Evolutionary conservation across 441 rosid genomes (phyloP), one percentile per base, ranked within the genome.

Genomic region (Pelargonium australe): DNA sequence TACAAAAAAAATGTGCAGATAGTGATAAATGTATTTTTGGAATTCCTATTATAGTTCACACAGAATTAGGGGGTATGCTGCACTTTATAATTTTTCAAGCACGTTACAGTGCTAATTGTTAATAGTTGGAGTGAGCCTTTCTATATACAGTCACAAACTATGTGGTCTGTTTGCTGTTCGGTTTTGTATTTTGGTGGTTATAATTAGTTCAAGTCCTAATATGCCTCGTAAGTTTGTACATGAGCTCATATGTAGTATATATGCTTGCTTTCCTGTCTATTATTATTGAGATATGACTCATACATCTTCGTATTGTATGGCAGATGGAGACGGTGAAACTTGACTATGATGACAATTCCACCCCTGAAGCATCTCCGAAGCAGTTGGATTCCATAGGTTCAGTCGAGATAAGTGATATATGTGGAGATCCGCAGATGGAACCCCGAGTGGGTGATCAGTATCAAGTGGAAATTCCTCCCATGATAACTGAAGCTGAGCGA

Each of bases 381-480:
- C 76, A 77, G 74, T 66, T 72, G 64, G 28, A 16, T 67, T 61
- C 74, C 73, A 72, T 72, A 13, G 76, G 72, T 55, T 81, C 85
- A 55, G 78, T 71, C 63, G 84, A 75, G 69, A 74, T 19, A 68
- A 80, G 68, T 74, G 83, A 81, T 76, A 65, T 78, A 8, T 83
- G 77, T 58, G 92, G 92, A 63, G 83, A 80, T 75, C 92, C 82
- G 25, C 73, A 72, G 73, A 72, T 78, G 67, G 80, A 76, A 79
- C 86, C 89, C 63, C 88, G 95, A 71, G 75, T 89, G 72, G 97
- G 97, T 20, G 80, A 82, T n/a, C 80, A 85, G 43, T 91, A 79
- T 76, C 97, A 89, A 74, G 87, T 73, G 8, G 82, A 82, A 63
- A 80, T 91, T 79, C 90, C 93, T 77, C 80, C 84, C 19, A 73